These are phyloP conservation scores for Suillus plorans DNA, from an alignment of 768 basidiomycete species.

Conservation along the genomic window DNA sequence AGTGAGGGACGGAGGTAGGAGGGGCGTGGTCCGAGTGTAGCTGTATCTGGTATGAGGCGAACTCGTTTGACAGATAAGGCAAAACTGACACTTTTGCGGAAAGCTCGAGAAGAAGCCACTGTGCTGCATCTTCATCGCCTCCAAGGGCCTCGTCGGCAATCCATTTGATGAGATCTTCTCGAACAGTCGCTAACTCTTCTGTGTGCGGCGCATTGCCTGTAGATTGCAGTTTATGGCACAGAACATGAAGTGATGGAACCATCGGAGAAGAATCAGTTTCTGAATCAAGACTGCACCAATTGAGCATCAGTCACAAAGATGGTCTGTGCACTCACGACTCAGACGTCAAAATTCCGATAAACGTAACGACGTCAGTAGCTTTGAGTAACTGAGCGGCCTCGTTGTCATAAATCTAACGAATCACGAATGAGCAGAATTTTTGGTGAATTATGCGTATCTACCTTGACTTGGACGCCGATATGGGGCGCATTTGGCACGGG, in stretches of 20 bases:
- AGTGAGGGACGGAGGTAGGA: slow-evolving; percentile 66
- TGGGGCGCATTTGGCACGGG: slow-evolving; percentile 55
- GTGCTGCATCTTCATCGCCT: slow-evolving; percentile 67
- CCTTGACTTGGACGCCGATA: slow-evolving; percentile 75
- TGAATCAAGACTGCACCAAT: slow-evolving; percentile 32
- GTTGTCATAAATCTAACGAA: slow-evolving; percentile 56
- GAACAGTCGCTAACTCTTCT: slow-evolving; percentile 16
- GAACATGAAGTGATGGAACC: slow-evolving; percentile 69
- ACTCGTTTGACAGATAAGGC: slow-evolving; percentile 3
- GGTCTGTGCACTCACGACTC: slow-evolving; percentile 51
- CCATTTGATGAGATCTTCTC: slow-evolving; percentile 66
- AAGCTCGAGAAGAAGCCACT: slow-evolving; percentile 67
- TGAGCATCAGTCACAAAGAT: slow-evolving; percentile 6
- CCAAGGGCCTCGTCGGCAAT: slow-evolving; percentile 68
- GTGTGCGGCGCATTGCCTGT: slow-evolving; percentile 1
- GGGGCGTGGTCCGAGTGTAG: slow-evolving; percentile 62
- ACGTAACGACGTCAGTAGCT: slow-evolving; percentile 61
- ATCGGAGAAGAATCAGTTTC: slow-evolving; percentile 37
- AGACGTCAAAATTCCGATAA: slow-evolving; percentile 70
- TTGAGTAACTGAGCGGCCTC: slow-evolving; percentile 46
- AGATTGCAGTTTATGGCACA: slow-evolving; percentile 39
- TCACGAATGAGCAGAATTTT: slow-evolving; percentile 5
- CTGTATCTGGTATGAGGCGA: slow-evolving; percentile 34
- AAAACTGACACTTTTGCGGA: slow-evolving; percentile 62
- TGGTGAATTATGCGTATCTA: slow-evolving; percentile 19